These are phyloP conservation scores for Mychonastes homosphaera DNA, from an alignment of 139 green algal species.

Conservation along the genomic window DNA sequence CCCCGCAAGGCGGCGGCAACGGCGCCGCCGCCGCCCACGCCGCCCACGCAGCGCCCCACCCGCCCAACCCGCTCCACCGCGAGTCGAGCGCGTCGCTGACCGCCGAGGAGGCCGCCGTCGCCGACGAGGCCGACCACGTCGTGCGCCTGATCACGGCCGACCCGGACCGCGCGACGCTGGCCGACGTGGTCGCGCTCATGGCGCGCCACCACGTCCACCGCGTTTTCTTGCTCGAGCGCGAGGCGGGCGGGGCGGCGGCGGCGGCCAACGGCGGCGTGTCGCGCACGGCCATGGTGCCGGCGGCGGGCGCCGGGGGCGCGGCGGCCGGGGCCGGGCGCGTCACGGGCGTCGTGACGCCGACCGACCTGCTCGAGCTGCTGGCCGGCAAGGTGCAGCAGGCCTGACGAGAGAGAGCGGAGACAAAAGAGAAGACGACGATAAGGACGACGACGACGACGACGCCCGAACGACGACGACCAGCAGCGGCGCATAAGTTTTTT, in stretches of 20 bases:
- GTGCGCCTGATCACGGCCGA: background rate
- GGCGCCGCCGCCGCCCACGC: background rate
- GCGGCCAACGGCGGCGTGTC: background rate
- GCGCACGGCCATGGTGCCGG: background rate
- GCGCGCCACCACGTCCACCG: conserved; percentile 23
- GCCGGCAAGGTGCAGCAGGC: too few relatives aligned
- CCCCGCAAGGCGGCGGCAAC: too few relatives aligned
- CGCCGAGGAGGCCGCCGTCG: background rate
- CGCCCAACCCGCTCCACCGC: background rate
- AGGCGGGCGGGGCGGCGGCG: background rate
- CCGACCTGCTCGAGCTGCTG: conserved; percentile 24
- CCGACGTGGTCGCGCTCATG: conserved; percentile 21
- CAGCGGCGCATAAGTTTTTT: too few relatives aligned
- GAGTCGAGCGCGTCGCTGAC: background rate
- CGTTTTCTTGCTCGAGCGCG: conserved; percentile 25
- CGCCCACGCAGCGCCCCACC: background rate
- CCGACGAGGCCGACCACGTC: background rate
- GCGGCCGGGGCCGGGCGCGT: background rate
- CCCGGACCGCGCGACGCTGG: background rate
- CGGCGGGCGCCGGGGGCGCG: background rate
- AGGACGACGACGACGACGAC: too few relatives aligned
- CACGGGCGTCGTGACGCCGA: conserved; percentile 29
- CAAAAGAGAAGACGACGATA: too few relatives aligned
- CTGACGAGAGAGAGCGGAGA: too few relatives aligned
- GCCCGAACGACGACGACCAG: too few relatives aligned